Base-by-base conservation (phyloP, 345 rosid species). In the Rhodamnia rubescens region DNA sequence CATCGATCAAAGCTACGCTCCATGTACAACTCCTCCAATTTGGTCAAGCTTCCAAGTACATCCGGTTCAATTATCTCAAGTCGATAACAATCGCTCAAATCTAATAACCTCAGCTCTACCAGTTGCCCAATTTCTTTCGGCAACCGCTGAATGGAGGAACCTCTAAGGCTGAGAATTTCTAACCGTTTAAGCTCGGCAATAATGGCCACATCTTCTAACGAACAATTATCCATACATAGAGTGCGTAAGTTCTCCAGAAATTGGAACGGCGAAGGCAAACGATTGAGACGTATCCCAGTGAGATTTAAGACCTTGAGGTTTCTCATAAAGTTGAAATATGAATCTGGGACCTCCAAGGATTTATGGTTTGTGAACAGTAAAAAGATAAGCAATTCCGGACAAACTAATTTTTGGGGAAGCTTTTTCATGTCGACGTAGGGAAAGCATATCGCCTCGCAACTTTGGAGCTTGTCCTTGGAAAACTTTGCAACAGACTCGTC, bases 1-100 rank as follows among this genome's bases (percentile, higher is more conserved):
- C 74, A 61, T 0, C 0, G 2, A 0, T 3, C 0, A 1, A 61
- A 61, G 10, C 40, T 27, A 6, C 3, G 0, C 10, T 61, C 0
- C 74, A 61, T 27, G 2, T 27, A 61, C 40, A 61, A 61, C 74
- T 61, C 40, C 74, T 61, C 74, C 1, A 61, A 61, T 7, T 27
- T 61, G 42, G 32, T 29, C 21, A 61, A 29, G 21, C 2, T 15
- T 61, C 5, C 0, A 29, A 61, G 40, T 10, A 61, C 74, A 61
- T 11, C 21, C 0, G 21, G 22, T 29, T 29, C 74, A 15, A 61
- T 61, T 14, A 3, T 7, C 2, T 0, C 0, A 12, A 61, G 74
- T 0, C 15, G 0, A 1, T 5, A 15, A 61, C 74, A 61, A 15
- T 29, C 0, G 0, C 3, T 29, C 40, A 61, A 3, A 11, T 61